Evolutionary conservation across 2,329 filamentous ascomycete genomes (phyloP).

Genomic region (Epicoccum nigrum): DNA sequence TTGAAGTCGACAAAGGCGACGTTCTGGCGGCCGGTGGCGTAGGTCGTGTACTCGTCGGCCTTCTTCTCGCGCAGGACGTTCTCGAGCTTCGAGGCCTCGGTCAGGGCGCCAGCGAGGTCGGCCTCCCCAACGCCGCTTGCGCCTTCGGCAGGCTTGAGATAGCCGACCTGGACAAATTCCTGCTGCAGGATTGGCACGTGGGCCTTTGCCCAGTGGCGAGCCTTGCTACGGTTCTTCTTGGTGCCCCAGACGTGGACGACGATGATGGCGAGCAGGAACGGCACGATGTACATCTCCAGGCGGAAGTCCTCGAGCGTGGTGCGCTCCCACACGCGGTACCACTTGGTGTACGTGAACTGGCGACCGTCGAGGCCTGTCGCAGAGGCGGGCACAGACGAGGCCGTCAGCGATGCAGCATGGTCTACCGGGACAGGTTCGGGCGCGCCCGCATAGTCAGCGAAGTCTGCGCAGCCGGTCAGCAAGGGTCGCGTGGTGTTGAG

Average conservation of each 20-base stretch:
- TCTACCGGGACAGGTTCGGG: conserved; percentile 67
- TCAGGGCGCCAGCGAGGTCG: conserved; percentile 43
- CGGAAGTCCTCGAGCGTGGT: conserved; percentile 83
- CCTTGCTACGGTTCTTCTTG: conserved; percentile 77
- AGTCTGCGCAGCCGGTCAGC: conserved; percentile 65
- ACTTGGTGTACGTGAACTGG: conserved; percentile 76
- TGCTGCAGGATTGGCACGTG: conserved; percentile 73
- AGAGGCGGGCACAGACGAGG: conserved; percentile 38
- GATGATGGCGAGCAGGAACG: conserved; percentile 75
- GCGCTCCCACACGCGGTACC: conserved; percentile 97
- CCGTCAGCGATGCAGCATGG: conserved; percentile 51
- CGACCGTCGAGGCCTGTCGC: conserved; percentile 52
- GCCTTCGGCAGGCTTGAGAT: conserved; percentile 57
- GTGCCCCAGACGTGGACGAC: conserved; percentile 82
- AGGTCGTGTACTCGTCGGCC: conserved; percentile 82
- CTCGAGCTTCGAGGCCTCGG: conserved; percentile 58
- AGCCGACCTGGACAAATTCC: conserved; percentile 90
- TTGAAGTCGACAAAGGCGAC: conserved; percentile 88
- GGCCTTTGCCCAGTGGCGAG: conserved; percentile 78
- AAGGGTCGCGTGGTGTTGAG: conserved; percentile 15
- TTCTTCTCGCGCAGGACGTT: conserved; percentile 82
- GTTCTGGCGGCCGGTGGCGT: conserved; percentile 91
- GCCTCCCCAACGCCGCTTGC: conserved; percentile 54
- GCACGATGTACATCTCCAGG: conserved; percentile 81
- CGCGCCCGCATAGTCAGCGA: conserved; percentile 88